Base-by-base conservation (phyloP, 164 flowering plant species). In the Berberis thunbergii region DNA sequence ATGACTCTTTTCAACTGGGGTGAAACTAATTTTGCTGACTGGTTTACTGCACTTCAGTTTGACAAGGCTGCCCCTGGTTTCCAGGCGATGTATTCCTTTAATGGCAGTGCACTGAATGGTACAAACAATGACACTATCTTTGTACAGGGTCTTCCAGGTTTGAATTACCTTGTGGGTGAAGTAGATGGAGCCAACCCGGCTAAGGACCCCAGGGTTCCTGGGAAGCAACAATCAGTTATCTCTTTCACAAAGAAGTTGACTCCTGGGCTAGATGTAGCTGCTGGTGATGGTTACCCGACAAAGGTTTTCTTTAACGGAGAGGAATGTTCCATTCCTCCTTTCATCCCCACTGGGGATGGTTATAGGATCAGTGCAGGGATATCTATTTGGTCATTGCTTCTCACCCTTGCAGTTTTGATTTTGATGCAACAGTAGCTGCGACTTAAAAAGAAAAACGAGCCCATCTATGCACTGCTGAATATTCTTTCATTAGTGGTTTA, bases 291-390 rank as follows among this genome's bases (percentile, higher is more conserved):
- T 12, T 90, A 81, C 66, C 95, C 97, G 0, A 69, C 81, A 0
- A 90, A 83, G 64, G 91, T 88, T 8, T 85, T 68, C 78, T 90
- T 90, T 71, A 90, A 90, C 39, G 97, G 97, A 11, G 92, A 86
- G 62, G 95, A 90, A 53, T 90, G 97, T 60, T 73, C 87, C 2
- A 77, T 90, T 46, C 97, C 97, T 12, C 26, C 74, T 3, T 7
- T 78, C 13, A 54, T 64, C 61, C 97, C 97, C 26, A 67, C 54
- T 4, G 71, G 67, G 45, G 54, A 44, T 45, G 67, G 76, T 56
- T n/a, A 67, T 12, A 61, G 64, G 46, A 70, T 45, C 44, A 59
- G 26, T 41, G 53, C 73, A 12, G 49, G 68, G 43, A 6, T 61
- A 6, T 13, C 62, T 42, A 7, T 67, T 48, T 66, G 74, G 50